Percentiles rank a stretch among this genome's conserved stretches.
phyloP scores from a whole-genome alignment of 352 stramenopile genomes.

The Phytophthora podocarpi region DNA sequence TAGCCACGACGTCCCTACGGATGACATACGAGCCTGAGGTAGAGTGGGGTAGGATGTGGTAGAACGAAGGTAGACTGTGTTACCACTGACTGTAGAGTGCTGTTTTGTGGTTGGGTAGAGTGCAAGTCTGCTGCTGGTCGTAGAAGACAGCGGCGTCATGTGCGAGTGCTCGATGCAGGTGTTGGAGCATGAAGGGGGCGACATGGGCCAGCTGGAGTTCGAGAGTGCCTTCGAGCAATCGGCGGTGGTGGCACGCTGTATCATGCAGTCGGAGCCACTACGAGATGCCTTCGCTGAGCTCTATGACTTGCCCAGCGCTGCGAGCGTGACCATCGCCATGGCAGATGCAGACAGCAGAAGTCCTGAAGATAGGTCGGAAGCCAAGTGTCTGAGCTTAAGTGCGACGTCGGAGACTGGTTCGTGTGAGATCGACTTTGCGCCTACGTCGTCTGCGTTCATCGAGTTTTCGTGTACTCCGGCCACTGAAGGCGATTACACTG shows the following conservation, averaged over 20 bases:
- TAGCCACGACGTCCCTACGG: conserved; percentile 75
- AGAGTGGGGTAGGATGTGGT: not conserved
- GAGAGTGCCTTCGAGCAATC: conserved; percentile 81
- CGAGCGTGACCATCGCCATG: conserved; percentile 81
- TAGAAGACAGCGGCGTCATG: conserved; percentile 86
- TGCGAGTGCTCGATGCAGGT: conserved; percentile 87
- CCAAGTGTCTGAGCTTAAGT: conserved; percentile 66
- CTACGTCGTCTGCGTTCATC: conserved; percentile 78
- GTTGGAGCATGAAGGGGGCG: conserved; percentile 76
- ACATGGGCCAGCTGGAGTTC: conserved; percentile 75
- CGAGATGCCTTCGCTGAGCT: conserved; percentile 84
- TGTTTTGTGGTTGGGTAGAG: conserved; percentile 35
- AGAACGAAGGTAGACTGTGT: not conserved
- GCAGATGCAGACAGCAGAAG: conserved; percentile 27
- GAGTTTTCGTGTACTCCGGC: conserved; percentile 68
- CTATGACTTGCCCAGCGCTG: conserved; percentile 84
- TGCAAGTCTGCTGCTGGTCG: conserved; percentile 65
- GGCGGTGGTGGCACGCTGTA: conserved; percentile 73
- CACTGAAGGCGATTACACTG: conserved; percentile 23
- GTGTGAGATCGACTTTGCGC: conserved; percentile 83
- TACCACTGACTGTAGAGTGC: not conserved
- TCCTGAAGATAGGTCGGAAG: conserved; percentile 10
- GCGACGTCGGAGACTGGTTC: conserved; percentile 74
- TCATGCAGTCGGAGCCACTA: conserved; percentile 83
- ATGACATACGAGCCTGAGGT: conserved; percentile 73